These are phyloP conservation scores for Babesia bigemina DNA, from an alignment of 169 alveolate species.

Conservation along the genomic window DNA sequence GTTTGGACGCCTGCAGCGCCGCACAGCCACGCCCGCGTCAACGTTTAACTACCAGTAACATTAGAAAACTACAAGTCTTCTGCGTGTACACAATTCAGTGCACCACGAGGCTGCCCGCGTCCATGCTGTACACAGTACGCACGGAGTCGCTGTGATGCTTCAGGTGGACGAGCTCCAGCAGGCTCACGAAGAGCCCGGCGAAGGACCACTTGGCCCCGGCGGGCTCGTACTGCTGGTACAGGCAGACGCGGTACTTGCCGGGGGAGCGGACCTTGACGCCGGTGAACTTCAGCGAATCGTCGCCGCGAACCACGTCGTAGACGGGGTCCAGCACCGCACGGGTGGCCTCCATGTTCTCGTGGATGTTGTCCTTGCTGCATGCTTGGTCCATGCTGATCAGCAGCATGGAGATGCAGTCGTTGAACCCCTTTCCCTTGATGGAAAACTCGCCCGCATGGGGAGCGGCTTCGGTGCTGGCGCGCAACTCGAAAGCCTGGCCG, in stretches of 20 bases:
- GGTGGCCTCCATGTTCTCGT: conserved; percentile 25
- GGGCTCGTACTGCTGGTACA: conserved; percentile 51
- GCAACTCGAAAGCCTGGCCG: conserved; percentile 12
- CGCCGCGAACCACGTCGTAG: conserved; percentile 1
- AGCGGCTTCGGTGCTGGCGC: conserved; percentile 2
- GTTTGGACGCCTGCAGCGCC: too few relatives aligned
- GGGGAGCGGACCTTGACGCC: conserved; percentile 30
- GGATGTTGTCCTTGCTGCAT: conserved; percentile 25
- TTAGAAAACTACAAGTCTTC: conserved; percentile 26
- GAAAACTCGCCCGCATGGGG: conserved; percentile 29
- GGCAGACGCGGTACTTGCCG: conserved; percentile 50
- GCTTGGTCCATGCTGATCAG: background rate
- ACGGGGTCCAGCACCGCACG: conserved; percentile 26
- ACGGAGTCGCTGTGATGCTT: background rate
- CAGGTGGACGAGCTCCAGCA: conserved; percentile 8
- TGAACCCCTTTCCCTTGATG: conserved; percentile 39
- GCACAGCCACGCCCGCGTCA: too few relatives aligned
- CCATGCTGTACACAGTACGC: conserved; percentile 43
- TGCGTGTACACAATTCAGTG: background rate
- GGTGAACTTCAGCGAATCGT: conserved; percentile 19
- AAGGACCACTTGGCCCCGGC: background rate
- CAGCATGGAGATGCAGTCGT: conserved; percentile 47
- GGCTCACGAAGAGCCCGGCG: background rate
- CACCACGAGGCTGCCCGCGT: conserved; percentile 41
- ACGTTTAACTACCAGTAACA: background rate